These are phyloP conservation scores for Ophiocordyceps sinensis DNA, from an alignment of 2,329 filamentous ascomycete species.

Conservation along the genomic window DNA sequence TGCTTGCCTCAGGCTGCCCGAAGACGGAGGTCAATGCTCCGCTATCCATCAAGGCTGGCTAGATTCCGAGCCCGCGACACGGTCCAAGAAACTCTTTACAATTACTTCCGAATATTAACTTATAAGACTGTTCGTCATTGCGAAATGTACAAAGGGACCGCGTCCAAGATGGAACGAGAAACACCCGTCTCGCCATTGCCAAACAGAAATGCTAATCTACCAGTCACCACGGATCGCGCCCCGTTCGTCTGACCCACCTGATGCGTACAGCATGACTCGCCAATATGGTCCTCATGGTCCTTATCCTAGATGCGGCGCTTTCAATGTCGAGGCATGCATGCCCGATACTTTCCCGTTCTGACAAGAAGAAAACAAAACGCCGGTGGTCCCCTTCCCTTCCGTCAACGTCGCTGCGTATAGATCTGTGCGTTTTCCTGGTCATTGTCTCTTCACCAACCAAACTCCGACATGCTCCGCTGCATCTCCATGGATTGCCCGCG, in stretches of 20 bases:
- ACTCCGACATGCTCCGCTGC: neutral
- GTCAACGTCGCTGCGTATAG: constrained; percentile 4
- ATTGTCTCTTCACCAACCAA: neutral
- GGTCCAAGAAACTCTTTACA: neutral
- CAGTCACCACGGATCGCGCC: constrained; percentile 2
- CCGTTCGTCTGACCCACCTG: constrained; percentile 1
- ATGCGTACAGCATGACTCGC: constrained; percentile 5
- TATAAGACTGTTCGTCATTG: constrained; percentile 7
- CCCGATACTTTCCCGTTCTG: constrained; percentile 2
- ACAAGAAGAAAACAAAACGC: constrained; percentile 3
- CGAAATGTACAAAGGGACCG: constrained; percentile 5
- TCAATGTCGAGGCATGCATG: constrained; percentile 2
- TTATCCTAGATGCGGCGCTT: constrained; percentile 5
- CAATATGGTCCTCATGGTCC: constrained; percentile 1
- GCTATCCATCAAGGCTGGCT: too few relatives aligned
- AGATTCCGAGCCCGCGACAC: neutral
- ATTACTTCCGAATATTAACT: constrained; percentile 3
- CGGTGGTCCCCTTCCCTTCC: constrained; percentile 2
- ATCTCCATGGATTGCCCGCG: neutral
- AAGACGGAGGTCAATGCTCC: too few relatives aligned
- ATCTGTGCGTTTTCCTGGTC: neutral
- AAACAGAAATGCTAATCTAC: constrained; percentile 7
- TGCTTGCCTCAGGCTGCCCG: constrained; percentile 2
- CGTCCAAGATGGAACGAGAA: constrained; percentile 3
- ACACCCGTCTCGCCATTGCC: constrained; percentile 4